phyloP scores from a whole-genome alignment of 2,329 filamentous ascomycete species.

The Exophiala calicioides region DNA sequence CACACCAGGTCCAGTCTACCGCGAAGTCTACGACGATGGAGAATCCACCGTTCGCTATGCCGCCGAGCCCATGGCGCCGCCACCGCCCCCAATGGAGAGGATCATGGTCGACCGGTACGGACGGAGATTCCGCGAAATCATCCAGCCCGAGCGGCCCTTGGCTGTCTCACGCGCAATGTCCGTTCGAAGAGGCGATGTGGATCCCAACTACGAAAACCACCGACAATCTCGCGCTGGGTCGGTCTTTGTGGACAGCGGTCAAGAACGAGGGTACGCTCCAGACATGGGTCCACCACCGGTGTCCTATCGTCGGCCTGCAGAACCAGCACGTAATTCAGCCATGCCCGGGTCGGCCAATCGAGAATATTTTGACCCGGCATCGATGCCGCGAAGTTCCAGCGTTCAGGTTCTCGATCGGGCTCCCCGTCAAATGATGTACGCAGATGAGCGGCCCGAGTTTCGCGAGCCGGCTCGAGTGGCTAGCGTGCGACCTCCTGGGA shows the following conservation, averaged over 20 bases:
- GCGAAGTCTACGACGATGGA: conserved; percentile 45
- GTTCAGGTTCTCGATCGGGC: conserved; percentile 46
- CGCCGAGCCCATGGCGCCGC: conserved; percentile 42
- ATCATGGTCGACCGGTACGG: conserved; percentile 82
- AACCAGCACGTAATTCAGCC: conserved; percentile 37
- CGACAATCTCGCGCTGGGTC: conserved; percentile 39
- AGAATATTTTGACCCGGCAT: conserved; percentile 37
- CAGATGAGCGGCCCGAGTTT: conserved; percentile 67
- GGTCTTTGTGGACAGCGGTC: conserved; percentile 43
- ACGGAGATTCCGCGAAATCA: conserved; percentile 70
- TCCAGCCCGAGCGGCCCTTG: conserved; percentile 42
- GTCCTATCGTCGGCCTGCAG: conserved; percentile 43
- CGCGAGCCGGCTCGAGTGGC: conserved; percentile 59
- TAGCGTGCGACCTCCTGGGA: conserved; percentile 59
- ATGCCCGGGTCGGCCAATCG: conserved; percentile 9
- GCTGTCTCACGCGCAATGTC: conserved; percentile 33
- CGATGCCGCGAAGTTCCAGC: conserved; percentile 37
- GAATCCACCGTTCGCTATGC: conserved; percentile 45
- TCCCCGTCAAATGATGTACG: conserved; percentile 40
- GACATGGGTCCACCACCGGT: conserved; percentile 48
- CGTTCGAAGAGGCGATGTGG: conserved; percentile 20
- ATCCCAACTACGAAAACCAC: conserved; percentile 27
- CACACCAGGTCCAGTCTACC: conserved; percentile 39
- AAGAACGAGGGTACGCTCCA: conserved; percentile 43
- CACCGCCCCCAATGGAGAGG: conserved; percentile 60